phyloP scores from a whole-genome alignment of 2,329 filamentous ascomycete genomes.

The Mycocentrospora acerina region DNA sequence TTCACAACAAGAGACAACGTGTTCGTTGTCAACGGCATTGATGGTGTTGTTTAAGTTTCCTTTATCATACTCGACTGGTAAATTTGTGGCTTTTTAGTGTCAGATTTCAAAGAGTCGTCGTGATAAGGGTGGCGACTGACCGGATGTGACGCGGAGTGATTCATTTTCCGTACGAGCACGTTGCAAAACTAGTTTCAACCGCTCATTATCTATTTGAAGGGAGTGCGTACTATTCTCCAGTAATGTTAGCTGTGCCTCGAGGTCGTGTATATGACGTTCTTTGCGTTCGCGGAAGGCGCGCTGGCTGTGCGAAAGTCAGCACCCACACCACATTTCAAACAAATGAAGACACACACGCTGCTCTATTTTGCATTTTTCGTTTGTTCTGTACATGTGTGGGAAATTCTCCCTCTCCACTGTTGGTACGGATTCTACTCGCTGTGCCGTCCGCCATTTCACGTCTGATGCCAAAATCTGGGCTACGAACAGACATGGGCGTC shows the following conservation, averaged over 20 bases:
- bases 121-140: slow-evolving; percentile 45
- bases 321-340: too few species aligned
- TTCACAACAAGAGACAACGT: slow-evolving; percentile 21
- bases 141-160: slow-evolving; percentile 79
- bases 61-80: slow-evolving; percentile 20
- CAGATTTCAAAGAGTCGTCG: slow-evolving; percentile 41
- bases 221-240: slow-evolving; percentile 74
- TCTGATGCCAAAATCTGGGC: slow-evolving; percentile 47
- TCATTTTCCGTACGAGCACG: slow-evolving; percentile 89
- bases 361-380: slow-evolving; percentile 71
- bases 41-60: slow-evolving; percentile 34
- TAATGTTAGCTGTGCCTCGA: slow-evolving; percentile 79
- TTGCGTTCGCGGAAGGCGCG: slow-evolving; percentile 95
- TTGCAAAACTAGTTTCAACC: slow-evolving; percentile 79
- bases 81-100: slow-evolving; percentile 41
- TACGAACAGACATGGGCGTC: too few species aligned
- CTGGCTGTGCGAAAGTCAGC: slow-evolving; percentile 71
- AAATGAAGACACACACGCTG: slow-evolving; percentile 73
- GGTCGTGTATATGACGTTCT: slow-evolving; percentile 88
- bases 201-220: slow-evolving; percentile 80
- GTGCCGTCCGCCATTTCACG: slow-evolving; percentile 42
- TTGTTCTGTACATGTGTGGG: slow-evolving; percentile 54
- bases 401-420: slow-evolving; percentile 51
- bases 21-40: slow-evolving; percentile 32
- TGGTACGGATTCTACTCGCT: slow-evolving; percentile 40